Base-by-base conservation (phyloP, 2,329 filamentous ascomycete species). In the Ilyonectria destructans region DNA sequence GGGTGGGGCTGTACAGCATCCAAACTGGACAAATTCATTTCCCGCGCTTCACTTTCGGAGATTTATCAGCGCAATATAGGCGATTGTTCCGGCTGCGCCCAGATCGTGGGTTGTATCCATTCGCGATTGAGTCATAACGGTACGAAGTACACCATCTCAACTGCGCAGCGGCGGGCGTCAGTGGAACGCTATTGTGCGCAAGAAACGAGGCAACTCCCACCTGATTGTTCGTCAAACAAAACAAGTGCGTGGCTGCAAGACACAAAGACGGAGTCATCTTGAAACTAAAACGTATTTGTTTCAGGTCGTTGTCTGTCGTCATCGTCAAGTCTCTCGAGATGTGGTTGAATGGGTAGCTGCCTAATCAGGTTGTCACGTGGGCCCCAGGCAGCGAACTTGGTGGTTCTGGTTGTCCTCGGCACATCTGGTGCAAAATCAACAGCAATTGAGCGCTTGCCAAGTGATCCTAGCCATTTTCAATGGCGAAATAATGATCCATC, bases 1-100 rank as follows among this genome's bases (percentile, higher is more conserved):
- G 35, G 21, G 21, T 29, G 35, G 21, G 35, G 48, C 23, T 29
- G 21, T n/a, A 29, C 12, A 40, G n/a, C 33, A n/a, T 13, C 15
- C 15, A 55, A 56, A 56, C 54, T 56, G 35, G 19, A 43, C 35
- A 56, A 35, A 56, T 21, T 51, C 23, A 15, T n/a, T 31, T 51
- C 15, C 23, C 23, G 23, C 17, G 17, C 48, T 51, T 19, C 6
- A 15, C 8, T 23, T 4, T 10, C 48, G 48, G 48, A 10, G 26
- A 51, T 31, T 17, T 31, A 15, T 17, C 46, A 13, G 46, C 7
- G 15, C 23, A 31, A 7, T 31, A 5, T 9, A 9, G 23, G 26
- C 17, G 23, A 29, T 51, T 31, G 48, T 51, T 51, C 26, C 48
- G 23, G 48, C 48, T 51, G 23, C 26, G 48, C 48, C 48, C 23